These are phyloP conservation scores for Phlebiopsis gigantea DNA, from an alignment of 768 basidiomycete species.

Conservation along the genomic window DNA sequence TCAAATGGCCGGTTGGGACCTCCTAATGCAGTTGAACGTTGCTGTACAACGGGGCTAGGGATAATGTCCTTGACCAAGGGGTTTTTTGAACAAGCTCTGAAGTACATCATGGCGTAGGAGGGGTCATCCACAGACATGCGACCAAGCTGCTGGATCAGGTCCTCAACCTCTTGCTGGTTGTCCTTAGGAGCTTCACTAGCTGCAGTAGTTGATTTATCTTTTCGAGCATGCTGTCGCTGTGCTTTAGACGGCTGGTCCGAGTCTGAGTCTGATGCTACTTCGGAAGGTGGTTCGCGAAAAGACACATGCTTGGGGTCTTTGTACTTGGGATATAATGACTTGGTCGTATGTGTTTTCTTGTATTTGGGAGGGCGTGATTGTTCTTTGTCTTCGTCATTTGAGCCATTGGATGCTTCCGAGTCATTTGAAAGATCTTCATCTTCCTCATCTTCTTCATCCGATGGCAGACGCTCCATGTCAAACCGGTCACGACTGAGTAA, in stretches of 20 bases:
- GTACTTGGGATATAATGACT: background rate
- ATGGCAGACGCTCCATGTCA: background rate
- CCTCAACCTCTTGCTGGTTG: constrained; percentile 3
- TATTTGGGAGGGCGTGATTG: background rate
- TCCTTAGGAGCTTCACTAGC: background rate
- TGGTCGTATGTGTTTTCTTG: background rate
- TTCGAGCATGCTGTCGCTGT: background rate
- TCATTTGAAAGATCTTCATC: background rate
- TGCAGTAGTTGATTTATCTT: no score
- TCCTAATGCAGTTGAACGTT: background rate
- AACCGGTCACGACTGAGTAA: background rate
- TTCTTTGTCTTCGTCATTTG: no score
- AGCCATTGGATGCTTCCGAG: no score
- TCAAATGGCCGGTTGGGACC: background rate
- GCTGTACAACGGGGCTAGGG: background rate
- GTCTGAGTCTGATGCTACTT: background rate
- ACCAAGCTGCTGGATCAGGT: constrained; percentile 1
- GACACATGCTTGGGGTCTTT: background rate
- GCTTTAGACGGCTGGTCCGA: background rate
- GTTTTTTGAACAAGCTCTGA: background rate
- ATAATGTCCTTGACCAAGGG: background rate
- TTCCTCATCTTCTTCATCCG: background rate
- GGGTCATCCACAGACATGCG: constrained; percentile 5
- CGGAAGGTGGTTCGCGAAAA: background rate
- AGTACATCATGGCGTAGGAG: constrained; percentile 1